Percentiles rank a stretch among this genome's conserved stretches.
These are phyloP conservation scores for Luzula sylvatica DNA, from an alignment of 176 grass and related monocot genomes.

Conservation along the genomic window DNA sequence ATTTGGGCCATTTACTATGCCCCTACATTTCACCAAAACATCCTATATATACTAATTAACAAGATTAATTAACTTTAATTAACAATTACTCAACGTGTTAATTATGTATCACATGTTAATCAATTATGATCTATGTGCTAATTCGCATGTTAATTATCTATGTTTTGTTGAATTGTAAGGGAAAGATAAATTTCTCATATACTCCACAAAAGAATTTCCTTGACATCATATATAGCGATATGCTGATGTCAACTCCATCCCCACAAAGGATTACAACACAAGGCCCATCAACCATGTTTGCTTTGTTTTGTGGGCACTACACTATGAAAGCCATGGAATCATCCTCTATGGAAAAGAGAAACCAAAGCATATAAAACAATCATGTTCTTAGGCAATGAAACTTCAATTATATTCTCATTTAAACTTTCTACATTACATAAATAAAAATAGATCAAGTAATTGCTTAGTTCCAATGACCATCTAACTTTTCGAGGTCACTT, in stretches of 20 bases:
- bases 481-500: not conserved
- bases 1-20: conserved; percentile 17
- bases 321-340: conserved; percentile 21
- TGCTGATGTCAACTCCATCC: conserved; percentile 29
- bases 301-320: conserved; percentile 43
- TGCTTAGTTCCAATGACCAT: conserved; percentile 7
- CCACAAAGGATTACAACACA: conserved; percentile 13
- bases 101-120: no score
- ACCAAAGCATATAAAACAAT: conserved; percentile 23
- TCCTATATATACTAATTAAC: no score
- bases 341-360: conserved; percentile 20
- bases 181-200: no score
- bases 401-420: not conserved
- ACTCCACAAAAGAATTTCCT: conserved; percentile 17
- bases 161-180: no score
- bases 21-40: no score
- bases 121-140: no score
- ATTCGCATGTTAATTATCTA: no score
- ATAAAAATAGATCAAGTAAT: not conserved
- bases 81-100: no score
- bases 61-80: no score
- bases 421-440: conserved; percentile 4
- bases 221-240: conserved; percentile 40
- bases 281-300: conserved; percentile 9
- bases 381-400: not conserved